Conservation (phyloP, 306 rosid species). For the Medicago truncatula region MtrunA17r5.0-ANR NC_053048.1:25651001-25651500, state of each 20-base stretch:
- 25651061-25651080: neutral
- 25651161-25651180: neutral
- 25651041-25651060: neutral
- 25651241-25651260: neutral
- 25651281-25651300: neutral
- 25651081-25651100: neutral
- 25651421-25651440: too few species aligned
- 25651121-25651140: neutral
- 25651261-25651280: neutral
- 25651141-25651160: neutral
- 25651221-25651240: too few species aligned
- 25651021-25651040: neutral
- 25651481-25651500: neutral
- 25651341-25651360: too few species aligned
- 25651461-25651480: neutral
- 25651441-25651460: neutral
- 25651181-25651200: too few species aligned
- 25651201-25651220: too few species aligned
- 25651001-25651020: neutral
- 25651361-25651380: neutral
- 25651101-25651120: neutral
- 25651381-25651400: neutral
- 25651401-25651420: neutral
- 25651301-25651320: neutral
- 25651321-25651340: neutral